Base-by-base conservation (phyloP, 192 early-diverging fungal genomes). In the Lobosporangium transversale region DNA sequence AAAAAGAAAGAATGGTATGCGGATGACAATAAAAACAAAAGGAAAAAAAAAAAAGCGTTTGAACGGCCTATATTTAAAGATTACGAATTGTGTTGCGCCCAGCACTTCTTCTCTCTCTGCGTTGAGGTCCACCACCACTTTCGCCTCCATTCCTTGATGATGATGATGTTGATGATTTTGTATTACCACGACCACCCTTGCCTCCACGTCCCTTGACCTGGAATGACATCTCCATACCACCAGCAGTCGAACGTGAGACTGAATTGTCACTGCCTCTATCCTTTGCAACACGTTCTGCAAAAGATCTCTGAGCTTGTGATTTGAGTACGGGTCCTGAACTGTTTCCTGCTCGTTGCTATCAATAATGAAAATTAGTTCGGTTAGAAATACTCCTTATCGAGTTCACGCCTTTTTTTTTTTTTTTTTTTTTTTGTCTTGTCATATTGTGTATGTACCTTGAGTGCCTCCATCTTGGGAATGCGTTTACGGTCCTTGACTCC, bases 171-270 rank as follows among this genome's bases (percentile, higher is more conserved):
- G 52, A 51, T 24, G 53, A 58, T 4, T 53, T 59, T 2, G 50
- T 26, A 9, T 54, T 60, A 12, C 69, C 61, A 10, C 56, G 45
- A 2, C 71, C 71, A 21, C 71, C 63, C 27, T 49, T 64, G 32
- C 67, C 67, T 3, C 75, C 48, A 26, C 58, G 45, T 24, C 73
- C 56, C 7, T 68, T 68, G 24, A 79, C 40, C 7, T 48, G 50
- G 66, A 79, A 79, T 1, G 68, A 62, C 78, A 79, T 79, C 40
- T 79, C 78, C 78, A 79, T 79, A 23, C 66, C 78, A 57, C 78
- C 78, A 3, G 68, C 45, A n/a, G 78, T 66, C 21, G 78, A 69
- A 17, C 78, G 78, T 23, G 78, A 68, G 23, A 62, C 42, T 14
- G 68, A 54, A 51, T 62, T 62, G 43, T 32, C 54, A 15, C 30